Percentiles rank a stretch among this genome's conserved stretches.
phyloP scores from a whole-genome alignment of 768 basidiomycete species.

The Phaeotremella skinneri region DNA sequence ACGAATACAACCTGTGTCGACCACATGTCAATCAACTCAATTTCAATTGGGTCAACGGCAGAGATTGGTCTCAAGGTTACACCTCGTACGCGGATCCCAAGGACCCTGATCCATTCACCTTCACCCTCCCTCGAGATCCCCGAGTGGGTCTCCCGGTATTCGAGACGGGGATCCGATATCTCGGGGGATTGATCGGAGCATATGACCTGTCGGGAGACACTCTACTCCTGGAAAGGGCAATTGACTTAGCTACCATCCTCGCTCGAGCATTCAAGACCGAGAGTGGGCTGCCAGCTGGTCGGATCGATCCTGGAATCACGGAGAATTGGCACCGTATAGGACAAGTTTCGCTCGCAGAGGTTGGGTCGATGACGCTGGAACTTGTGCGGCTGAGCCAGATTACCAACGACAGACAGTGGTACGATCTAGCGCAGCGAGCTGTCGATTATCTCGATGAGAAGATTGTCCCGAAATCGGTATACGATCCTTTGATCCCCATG shows the following conservation, averaged over 20 bases:
- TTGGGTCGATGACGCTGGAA: conserved; percentile 54
- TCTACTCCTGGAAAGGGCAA: conserved; percentile 52
- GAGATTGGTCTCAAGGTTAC: conserved; percentile 43
- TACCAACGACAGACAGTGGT: conserved; percentile 53
- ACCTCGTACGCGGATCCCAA: conserved; percentile 16
- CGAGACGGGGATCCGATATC: conserved; percentile 55
- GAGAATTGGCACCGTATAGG: conserved; percentile 23
- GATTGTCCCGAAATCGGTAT: conserved; percentile 32
- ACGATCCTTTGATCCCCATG: conserved; percentile 46
- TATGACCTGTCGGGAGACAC: conserved; percentile 54
- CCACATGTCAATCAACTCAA: conserved; percentile 48
- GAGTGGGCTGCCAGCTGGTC: conserved; percentile 47
- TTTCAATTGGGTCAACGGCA: conserved; percentile 43
- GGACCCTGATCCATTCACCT: conserved; percentile 5
- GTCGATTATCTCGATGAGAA: conserved; percentile 50
- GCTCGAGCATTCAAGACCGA: conserved; percentile 51
- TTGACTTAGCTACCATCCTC: conserved; percentile 53
- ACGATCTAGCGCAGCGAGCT: conserved; percentile 50
- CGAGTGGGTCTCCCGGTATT: conserved; percentile 46
- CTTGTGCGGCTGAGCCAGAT: conserved; percentile 51
- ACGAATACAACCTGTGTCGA: conserved; percentile 50
- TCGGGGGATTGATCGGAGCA: conserved; percentile 54
- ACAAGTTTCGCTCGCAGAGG: conserved; percentile 47
- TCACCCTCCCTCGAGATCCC: conserved; percentile 16
- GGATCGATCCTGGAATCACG: conserved; percentile 48